Base-by-base conservation (phyloP, 768 basidiomycete species). In the Mycena latifolia region DNA sequence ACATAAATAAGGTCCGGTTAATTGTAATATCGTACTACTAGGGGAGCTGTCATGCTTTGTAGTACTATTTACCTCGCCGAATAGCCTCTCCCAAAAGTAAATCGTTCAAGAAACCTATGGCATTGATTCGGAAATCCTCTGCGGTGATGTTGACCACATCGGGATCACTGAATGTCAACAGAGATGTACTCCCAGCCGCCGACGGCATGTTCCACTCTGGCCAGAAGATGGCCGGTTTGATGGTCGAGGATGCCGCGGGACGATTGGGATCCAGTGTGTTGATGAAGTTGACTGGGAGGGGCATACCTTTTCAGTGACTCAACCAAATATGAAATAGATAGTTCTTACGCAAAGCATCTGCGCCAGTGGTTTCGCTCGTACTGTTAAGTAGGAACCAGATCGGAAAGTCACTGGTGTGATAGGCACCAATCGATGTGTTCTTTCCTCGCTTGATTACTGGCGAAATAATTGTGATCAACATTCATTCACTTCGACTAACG, bases 191-290 rank as follows among this genome's bases (percentile, higher is more conserved):
- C 11, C 43, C 55, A 22, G 12, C 27, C 14, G 46, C 25, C 14
- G 46, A 47, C 2, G 46, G 24, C 24, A 15, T 47, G 22, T 31
- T 43, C 55, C 55, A 56, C 20, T 25, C 46, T 10, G 55, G 55
- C 55, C 55, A 56, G 37, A 25, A 27, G 25, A 55, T 43, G 41
- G 18, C 3, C 11, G 51, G 25, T 9, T 25, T 14, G 54, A 15
- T 29, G 2, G 22, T 56, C 9, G 24, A 18, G 25, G 41, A 14
- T n/a, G n/a, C 43, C 4, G 37, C 35, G 18, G 54, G 27, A 11
- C 37, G 11, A 43, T 56, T 56, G 55, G 55, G 55, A 43, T 56
- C 28, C 5, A 56, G 55, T 2, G 55, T 56, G 55, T 56, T 46
- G 39, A 56, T 29, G 29, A 56, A 56, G 5, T 45, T 56, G 20